Conservation (phyloP, 2,329 filamentous ascomycete species). For the Talaromyces sp. region DNA sequence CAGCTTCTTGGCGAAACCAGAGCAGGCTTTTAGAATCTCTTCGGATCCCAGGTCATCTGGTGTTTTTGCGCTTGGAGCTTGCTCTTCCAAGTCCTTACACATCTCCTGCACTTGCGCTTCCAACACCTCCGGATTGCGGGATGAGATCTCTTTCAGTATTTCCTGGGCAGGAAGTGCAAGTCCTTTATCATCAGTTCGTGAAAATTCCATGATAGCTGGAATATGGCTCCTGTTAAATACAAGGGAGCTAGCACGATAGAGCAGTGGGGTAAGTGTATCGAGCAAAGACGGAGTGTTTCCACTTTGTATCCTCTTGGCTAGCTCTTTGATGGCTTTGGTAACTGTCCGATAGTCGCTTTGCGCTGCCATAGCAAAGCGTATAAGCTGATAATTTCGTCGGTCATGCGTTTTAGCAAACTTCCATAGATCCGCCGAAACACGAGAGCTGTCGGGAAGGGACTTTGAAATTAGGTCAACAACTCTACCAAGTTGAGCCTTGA, state of each 20-base stretch:
- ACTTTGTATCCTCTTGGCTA: slow-evolving; percentile 74
- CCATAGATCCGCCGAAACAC: slow-evolving; percentile 72
- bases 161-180: slow-evolving; percentile 79
- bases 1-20: slow-evolving; percentile 83
- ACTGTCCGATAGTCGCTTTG: slow-evolving; percentile 92
- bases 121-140: slow-evolving; percentile 82
- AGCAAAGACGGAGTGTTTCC: slow-evolving; percentile 61
- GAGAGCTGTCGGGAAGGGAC: slow-evolving; percentile 70
- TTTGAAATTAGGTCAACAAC: slow-evolving; percentile 70
- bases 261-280: slow-evolving; percentile 74
- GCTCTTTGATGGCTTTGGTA: slow-evolving; percentile 82
- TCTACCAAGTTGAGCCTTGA: slow-evolving; percentile 66
- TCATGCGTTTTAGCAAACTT: slow-evolving; percentile 92
- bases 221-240: slow-evolving; percentile 95
- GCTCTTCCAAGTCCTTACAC: slow-evolving; percentile 77
- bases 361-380: slow-evolving; percentile 78
- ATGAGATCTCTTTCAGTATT: slow-evolving; percentile 86
- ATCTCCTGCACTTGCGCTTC: slow-evolving; percentile 89
- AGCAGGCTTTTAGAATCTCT: slow-evolving; percentile 89
- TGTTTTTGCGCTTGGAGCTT: slow-evolving; percentile 67
- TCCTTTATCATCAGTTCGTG: slow-evolving; percentile 75
- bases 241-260: slow-evolving; percentile 79
- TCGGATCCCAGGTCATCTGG: slow-evolving; percentile 71
- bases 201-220: slow-evolving; percentile 81
- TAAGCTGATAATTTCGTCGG: slow-evolving; percentile 81